These are phyloP conservation scores for Martensiomyces pterosporus DNA, from an alignment of 192 early-diverging fungal species.

Conservation along the genomic window DNA sequence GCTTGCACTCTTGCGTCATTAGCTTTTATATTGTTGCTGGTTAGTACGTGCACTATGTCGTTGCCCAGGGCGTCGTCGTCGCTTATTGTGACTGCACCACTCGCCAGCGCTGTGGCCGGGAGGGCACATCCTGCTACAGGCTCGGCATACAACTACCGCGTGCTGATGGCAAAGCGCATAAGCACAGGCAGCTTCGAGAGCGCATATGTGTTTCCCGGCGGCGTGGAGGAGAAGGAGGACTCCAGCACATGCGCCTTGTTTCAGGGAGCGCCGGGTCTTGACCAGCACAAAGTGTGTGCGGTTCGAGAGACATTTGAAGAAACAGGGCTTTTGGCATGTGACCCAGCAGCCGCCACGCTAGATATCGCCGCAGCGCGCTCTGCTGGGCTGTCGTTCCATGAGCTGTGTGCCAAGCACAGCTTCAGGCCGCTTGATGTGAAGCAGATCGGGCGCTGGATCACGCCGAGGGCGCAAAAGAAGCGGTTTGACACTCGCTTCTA, in stretches of 20 bases:
- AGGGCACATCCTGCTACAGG: too few relatives aligned
- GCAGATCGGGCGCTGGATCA: constrained; percentile 54
- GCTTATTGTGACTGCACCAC: constrained; percentile 38
- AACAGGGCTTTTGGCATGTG: constrained; percentile 62
- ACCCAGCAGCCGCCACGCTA: too few relatives aligned
- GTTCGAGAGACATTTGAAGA: constrained; percentile 83
- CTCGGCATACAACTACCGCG: constrained; percentile 37
- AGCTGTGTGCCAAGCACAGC: constrained; percentile 44
- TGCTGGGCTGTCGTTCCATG: constrained; percentile 41
- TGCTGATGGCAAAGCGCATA: constrained; percentile 40
- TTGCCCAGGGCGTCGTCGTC: constrained; percentile 20
- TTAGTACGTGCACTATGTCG: not conserved
- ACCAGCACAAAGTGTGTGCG: constrained; percentile 54
- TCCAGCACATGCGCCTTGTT: not conserved
- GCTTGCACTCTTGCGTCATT: too few relatives aligned
- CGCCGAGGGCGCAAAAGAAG: constrained; percentile 22
- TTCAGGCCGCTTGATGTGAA: constrained; percentile 38
- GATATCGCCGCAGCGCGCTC: constrained; percentile 40
- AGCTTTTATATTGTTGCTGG: too few relatives aligned
- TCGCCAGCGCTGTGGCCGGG: not conserved
- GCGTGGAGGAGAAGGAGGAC: constrained; percentile 27
- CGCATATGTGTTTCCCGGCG: constrained; percentile 45
- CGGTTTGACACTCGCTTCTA: constrained; percentile 48
- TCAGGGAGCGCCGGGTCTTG: too few relatives aligned
- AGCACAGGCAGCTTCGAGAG: constrained; percentile 23